These are phyloP conservation scores for Coniochaeta sp. DNA, from an alignment of 2,329 filamentous ascomycete species.

Conservation along the genomic window DNA sequence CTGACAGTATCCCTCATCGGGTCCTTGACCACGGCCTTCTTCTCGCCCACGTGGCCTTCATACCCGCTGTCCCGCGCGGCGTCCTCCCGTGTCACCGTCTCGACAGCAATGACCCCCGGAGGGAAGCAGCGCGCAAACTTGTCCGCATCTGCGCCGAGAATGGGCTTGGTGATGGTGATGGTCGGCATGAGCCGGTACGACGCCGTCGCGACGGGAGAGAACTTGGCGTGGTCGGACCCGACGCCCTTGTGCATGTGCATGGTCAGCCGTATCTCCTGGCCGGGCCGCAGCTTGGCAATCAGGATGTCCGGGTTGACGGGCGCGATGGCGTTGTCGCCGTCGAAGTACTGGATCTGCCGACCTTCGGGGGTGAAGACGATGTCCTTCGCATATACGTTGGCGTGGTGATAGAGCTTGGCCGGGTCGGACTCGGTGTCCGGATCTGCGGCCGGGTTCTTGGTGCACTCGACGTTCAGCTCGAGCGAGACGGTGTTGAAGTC, in stretches of 20 bases:
- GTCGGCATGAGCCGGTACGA: conserved; percentile 85
- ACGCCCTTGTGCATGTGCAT: conserved; percentile 95
- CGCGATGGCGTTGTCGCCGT: conserved; percentile 58
- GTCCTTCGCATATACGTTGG: conserved; percentile 72
- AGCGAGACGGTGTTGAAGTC: conserved; percentile 88
- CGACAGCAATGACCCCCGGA: conserved; percentile 74
- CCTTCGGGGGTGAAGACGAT: conserved; percentile 72
- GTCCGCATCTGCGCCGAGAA: conserved; percentile 75
- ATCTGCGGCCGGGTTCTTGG: conserved; percentile 64
- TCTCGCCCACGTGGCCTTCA: conserved; percentile 67
- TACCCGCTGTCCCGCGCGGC: conserved; percentile 54
- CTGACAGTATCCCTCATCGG: conserved; percentile 93
- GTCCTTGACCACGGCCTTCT: conserved; percentile 80
- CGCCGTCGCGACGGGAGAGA: conserved; percentile 90
- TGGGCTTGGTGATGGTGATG: conserved; percentile 77
- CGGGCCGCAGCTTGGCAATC: conserved; percentile 86
- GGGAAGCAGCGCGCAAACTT: conserved; percentile 92
- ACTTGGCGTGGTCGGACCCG: conserved; percentile 92
- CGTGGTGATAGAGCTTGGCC: conserved; percentile 75
- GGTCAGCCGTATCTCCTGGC: conserved; percentile 76
- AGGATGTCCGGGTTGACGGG: conserved; percentile 88
- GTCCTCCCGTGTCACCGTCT: conserved; percentile 63
- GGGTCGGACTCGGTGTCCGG: conserved; percentile 67
- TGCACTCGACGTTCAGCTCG: conserved; percentile 70
- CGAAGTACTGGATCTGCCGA: conserved; percentile 62